phyloP scores from a whole-genome alignment of 192 early-diverging fungal species.

The Jimgerdemannia lactiflua region DNA sequence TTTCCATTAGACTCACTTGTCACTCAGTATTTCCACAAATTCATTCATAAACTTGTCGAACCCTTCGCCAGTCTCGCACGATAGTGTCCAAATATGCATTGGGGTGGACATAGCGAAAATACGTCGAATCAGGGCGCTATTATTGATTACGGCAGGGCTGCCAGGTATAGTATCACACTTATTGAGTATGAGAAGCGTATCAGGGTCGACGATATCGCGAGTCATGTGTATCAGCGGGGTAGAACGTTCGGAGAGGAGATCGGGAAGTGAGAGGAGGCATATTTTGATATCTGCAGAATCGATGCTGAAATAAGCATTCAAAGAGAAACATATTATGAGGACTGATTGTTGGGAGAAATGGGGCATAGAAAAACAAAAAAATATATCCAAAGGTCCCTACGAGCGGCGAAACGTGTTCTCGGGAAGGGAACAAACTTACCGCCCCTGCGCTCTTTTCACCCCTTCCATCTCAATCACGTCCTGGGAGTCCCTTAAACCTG shows the following conservation, averaged over 20 bases:
- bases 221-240: constrained; percentile 30
- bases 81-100: constrained; percentile 34
- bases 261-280: constrained; percentile 49
- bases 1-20: constrained; percentile 22
- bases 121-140: background rate
- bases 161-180: constrained; percentile 50
- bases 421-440: constrained; percentile 16
- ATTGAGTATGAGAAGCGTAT: constrained; percentile 63
- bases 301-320: constrained; percentile 21
- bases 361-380: background rate
- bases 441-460: constrained; percentile 54
- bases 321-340: background rate
- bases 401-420: too few relatives aligned
- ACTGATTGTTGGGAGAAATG: background rate
- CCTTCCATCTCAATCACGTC: constrained; percentile 71
- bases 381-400: background rate
- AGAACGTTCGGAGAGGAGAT: constrained; percentile 3
- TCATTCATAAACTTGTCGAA: constrained; percentile 39
- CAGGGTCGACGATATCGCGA: constrained; percentile 36
- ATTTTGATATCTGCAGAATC: constrained; percentile 63
- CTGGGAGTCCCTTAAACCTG: constrained; percentile 55
- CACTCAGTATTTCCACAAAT: constrained; percentile 36
- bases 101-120: background rate
- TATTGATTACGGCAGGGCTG: background rate
- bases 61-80: constrained; percentile 47